phyloP scores from a whole-genome alignment of 2,329 filamentous ascomycete genomes.

The Trichoderma atrobrunneum region DNA sequence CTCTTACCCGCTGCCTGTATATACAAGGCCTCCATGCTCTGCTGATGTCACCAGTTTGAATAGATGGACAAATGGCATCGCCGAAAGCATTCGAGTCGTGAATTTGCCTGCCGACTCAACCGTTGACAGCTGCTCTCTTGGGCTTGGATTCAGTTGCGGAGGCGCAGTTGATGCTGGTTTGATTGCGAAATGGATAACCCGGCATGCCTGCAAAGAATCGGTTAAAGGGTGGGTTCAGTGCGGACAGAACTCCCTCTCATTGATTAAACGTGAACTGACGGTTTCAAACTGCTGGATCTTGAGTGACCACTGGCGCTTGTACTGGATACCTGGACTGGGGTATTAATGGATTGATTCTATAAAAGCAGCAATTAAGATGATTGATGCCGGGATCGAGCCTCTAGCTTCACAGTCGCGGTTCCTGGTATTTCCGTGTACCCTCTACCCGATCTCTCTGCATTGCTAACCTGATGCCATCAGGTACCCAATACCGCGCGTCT shows the following conservation, averaged over 20 bases:
- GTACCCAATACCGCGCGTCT: background rate
- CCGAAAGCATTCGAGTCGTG: background rate
- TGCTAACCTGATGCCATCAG: background rate
- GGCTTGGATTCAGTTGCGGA: slow-evolving; percentile 2
- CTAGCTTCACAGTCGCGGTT: background rate
- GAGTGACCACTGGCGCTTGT: background rate
- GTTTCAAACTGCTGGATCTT: slow-evolving; percentile 1
- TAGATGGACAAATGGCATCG: background rate
- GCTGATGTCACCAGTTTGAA: background rate
- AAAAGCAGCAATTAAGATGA: slow-evolving; percentile 1
- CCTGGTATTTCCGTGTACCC: background rate
- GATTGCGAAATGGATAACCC: slow-evolving; percentile 14
- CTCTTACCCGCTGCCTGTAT: background rate
- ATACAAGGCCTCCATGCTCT: background rate
- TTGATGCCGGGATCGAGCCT: background rate
- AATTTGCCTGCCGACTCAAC: slow-evolving; percentile 1
- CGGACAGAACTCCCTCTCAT: background rate
- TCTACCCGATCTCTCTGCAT: background rate
- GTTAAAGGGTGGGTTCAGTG: slow-evolving; percentile 1
- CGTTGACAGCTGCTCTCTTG: slow-evolving; percentile 2
- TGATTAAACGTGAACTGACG: background rate
- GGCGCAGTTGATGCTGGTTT: slow-evolving; percentile 13
- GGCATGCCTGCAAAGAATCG: background rate
- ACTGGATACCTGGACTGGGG: background rate
- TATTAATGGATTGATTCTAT: background rate